phyloP scores from a whole-genome alignment of 2,329 filamentous ascomycete species.

The Alternaria sp. region DNA sequence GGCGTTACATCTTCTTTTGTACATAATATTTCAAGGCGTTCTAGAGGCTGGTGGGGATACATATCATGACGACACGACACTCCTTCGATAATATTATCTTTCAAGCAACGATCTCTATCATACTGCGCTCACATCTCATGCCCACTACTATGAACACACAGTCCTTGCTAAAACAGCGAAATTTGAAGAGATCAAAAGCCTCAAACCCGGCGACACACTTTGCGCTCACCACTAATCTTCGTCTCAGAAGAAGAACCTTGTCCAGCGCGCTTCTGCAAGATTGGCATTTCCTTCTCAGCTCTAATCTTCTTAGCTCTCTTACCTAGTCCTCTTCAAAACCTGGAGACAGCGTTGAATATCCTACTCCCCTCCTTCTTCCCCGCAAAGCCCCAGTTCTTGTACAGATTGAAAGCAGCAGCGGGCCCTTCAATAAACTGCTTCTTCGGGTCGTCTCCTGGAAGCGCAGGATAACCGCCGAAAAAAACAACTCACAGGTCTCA shows the following conservation, averaged over 20 bases:
- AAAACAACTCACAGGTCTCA: not conserved
- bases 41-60: not conserved
- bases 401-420: not conserved
- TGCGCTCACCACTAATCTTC: not conserved
- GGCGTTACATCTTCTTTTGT: not conserved
- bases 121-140: not conserved
- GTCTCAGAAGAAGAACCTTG: not conserved
- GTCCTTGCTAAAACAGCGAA: not conserved
- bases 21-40: not conserved
- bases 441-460: too few species aligned
- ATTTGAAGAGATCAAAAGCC: not conserved
- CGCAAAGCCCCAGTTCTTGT: not conserved
- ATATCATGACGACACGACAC: conserved; percentile 6
- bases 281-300: not conserved
- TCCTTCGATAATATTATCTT: not conserved
- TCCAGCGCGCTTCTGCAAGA: not conserved
- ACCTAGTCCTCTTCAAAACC: not conserved
- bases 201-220: too few species aligned
- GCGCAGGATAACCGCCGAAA: not conserved
- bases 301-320: not conserved
- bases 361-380: not conserved
- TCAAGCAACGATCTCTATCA: not conserved
- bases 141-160: not conserved
- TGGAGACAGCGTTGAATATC: not conserved
- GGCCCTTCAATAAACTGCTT: too few species aligned